These are phyloP conservation scores for Oryza glumipatula DNA, from an alignment of 176 grass and related monocot species.

Conservation along the genomic window DNA sequence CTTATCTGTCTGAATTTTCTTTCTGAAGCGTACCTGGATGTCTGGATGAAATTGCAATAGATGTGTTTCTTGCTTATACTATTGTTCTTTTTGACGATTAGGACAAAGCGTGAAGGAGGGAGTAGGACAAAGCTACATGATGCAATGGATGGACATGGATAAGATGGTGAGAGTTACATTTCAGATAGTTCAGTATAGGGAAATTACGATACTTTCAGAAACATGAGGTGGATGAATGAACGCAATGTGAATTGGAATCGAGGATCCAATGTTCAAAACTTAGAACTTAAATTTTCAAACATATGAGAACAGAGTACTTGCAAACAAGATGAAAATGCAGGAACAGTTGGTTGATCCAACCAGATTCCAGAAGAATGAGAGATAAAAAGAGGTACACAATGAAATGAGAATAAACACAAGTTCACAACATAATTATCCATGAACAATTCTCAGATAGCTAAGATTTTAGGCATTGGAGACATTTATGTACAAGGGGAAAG, in stretches of 20 bases:
- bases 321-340: background rate
- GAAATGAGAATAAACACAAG: background rate
- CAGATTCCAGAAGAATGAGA: background rate
- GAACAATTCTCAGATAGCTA: background rate
- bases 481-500: slow-evolving; percentile 32
- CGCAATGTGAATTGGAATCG: background rate
- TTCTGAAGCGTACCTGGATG: background rate
- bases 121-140: slow-evolving; percentile 28
- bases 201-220: slow-evolving; percentile 22
- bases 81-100: slow-evolving; percentile 4
- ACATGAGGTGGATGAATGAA: background rate
- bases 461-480: slow-evolving; percentile 4
- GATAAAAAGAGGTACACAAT: background rate
- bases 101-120: background rate
- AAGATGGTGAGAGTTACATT: slow-evolving; percentile 35
- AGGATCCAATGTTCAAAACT: background rate
- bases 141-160: slow-evolving; percentile 36
- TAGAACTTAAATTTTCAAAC: background rate
- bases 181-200: slow-evolving; percentile 25
- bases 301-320: background rate
- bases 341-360: background rate
- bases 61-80: background rate
- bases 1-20: background rate
- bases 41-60: background rate
- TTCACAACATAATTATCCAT: background rate